phyloP scores from a whole-genome alignment of 1,284 basidiomycete genomes.

The Fomes fomentarius region DNA sequence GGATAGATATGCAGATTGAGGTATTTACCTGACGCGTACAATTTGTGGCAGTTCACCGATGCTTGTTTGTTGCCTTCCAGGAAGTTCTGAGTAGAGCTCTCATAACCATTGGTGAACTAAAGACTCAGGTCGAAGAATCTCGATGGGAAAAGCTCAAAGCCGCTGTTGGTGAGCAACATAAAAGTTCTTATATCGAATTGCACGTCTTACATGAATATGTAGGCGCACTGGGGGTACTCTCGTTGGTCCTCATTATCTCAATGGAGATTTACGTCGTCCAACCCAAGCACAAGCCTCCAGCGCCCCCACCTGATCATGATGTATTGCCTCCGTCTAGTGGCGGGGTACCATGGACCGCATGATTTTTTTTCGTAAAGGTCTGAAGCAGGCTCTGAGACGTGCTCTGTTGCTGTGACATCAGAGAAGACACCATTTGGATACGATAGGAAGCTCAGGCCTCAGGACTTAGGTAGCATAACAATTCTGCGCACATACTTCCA shows the following conservation, averaged over 20 bases:
- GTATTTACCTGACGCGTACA: slow-evolving; percentile 43
- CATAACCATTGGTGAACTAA: slow-evolving; percentile 83
- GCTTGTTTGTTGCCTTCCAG: slow-evolving; percentile 40
- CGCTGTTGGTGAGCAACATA: slow-evolving; percentile 68
- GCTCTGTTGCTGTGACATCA: no score
- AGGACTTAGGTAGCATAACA: background rate
- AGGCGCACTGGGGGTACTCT: slow-evolving; percentile 69
- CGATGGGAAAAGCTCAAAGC: slow-evolving; percentile 93
- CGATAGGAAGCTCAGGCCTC: background rate
- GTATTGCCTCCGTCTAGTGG: slow-evolving; percentile 9
- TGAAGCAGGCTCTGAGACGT: no score
- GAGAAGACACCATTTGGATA: background rate
- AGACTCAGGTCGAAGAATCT: slow-evolving; percentile 85
- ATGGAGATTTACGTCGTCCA: slow-evolving; percentile 59
- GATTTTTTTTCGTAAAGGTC: no score
- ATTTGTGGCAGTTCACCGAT: background rate
- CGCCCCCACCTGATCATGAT: slow-evolving; percentile 32
- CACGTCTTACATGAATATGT: background rate
- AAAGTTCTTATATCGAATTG: slow-evolving; percentile 23
- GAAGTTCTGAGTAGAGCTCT: slow-evolving; percentile 88
- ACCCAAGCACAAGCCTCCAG: slow-evolving; percentile 38
- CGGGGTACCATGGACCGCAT: background rate
- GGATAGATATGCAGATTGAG: slow-evolving; percentile 88
- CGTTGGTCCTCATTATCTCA: slow-evolving; percentile 63
- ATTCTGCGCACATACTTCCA: background rate